These are phyloP conservation scores for Beauveria scarabaeidicola DNA, from an alignment of 2,329 filamentous ascomycete genomes.

Conservation along the genomic window DNA sequence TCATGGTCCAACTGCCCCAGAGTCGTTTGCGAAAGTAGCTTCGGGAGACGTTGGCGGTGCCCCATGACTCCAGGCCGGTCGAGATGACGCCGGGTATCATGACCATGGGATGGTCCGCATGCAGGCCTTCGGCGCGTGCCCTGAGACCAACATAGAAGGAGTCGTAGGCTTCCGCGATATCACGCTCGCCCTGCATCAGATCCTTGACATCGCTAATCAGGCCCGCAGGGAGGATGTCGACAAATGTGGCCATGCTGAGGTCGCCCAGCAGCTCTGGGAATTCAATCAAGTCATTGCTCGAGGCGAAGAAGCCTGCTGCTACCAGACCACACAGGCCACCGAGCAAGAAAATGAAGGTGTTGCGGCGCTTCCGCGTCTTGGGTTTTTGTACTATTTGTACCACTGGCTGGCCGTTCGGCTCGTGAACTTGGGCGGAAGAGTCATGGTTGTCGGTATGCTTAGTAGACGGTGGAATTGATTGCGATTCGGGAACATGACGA, in stretches of 20 bases:
- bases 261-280: constrained; percentile 57
- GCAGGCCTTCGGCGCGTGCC: constrained; percentile 69
- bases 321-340: constrained; percentile 86
- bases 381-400: constrained; percentile 37
- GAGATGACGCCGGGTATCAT: constrained; percentile 99
- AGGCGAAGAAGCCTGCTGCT: constrained; percentile 83
- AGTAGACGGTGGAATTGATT: neutral
- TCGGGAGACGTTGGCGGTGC: constrained; percentile 73
- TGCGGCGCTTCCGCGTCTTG: constrained; percentile 61
- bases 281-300: constrained; percentile 81
- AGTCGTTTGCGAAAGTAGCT: constrained; percentile 90
- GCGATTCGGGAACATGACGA: constrained; percentile 2
- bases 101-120: constrained; percentile 78
- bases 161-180: constrained; percentile 77
- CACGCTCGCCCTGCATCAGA: constrained; percentile 77
- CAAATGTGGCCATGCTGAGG: constrained; percentile 72
- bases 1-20: constrained; percentile 99
- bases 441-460: neutral
- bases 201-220: constrained; percentile 81
- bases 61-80: constrained; percentile 94
- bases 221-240: constrained; percentile 81
- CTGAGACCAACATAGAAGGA: constrained; percentile 86
- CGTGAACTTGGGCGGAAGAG: neutral
- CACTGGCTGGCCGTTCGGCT: constrained; percentile 17
- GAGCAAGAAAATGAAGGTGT: constrained; percentile 74